Percentiles rank a stretch among this genome's conserved stretches.
Conservation (phyloP, 2,329 filamentous ascomycete species). For the Diaporthe sp. region DNA sequence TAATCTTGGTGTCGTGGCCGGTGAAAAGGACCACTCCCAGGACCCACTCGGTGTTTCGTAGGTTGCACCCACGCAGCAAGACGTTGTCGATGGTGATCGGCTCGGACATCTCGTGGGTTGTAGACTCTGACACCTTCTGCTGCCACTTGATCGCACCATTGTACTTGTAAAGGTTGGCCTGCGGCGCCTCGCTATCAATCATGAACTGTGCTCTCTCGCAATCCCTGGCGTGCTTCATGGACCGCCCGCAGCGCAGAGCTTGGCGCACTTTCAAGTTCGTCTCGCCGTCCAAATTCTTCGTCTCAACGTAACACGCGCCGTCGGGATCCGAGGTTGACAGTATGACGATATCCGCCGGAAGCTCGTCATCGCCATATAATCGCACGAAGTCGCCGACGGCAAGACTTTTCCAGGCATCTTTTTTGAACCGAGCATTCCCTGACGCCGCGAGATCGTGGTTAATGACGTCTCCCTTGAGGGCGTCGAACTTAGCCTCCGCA, state of each 20-base stretch:
- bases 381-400: conserved; percentile 97
- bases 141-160: conserved; percentile 91
- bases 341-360: conserved; percentile 94
- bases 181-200: conserved; percentile 91
- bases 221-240: conserved; percentile 88
- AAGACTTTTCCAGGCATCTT: conserved; percentile 94
- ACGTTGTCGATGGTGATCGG: conserved; percentile 96
- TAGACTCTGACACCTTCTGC: conserved; percentile 75
- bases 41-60: conserved; percentile 97
- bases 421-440: conserved; percentile 87
- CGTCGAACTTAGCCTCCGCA: conserved; percentile 57
- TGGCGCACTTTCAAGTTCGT: conserved; percentile 97
- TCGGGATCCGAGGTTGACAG: conserved; percentile 94
- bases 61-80: conserved; percentile 90
- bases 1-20: conserved; percentile 97
- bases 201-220: conserved; percentile 90
- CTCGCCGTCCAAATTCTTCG: conserved; percentile 97
- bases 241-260: conserved; percentile 86
- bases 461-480: conserved; percentile 73
- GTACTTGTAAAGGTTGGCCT: conserved; percentile 96
- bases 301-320: conserved; percentile 96
- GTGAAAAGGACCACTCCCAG: conserved; percentile 95
- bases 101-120: conserved; percentile 85
- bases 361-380: conserved; percentile 94
- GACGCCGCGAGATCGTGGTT: conserved; percentile 76